Conservation (phyloP, 169 alveolate species). For the Prorocentrum cordatum region DNA sequence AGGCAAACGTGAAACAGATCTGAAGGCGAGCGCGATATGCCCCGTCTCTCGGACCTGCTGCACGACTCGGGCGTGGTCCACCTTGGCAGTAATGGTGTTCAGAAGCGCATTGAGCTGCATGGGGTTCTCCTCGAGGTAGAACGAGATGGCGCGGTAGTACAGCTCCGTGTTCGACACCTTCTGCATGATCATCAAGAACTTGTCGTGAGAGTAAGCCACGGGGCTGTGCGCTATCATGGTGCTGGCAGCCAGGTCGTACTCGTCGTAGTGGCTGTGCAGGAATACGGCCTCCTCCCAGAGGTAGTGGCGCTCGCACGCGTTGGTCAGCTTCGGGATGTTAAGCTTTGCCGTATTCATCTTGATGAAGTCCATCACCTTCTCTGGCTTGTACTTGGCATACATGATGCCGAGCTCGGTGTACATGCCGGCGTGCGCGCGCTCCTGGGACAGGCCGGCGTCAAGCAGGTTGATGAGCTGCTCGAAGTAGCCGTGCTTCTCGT, state of each 20-base stretch:
- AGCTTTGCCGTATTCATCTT: conserved; percentile 75
- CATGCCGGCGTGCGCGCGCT: conserved; percentile 86
- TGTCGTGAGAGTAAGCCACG: conserved; percentile 93
- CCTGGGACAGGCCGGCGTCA: conserved; percentile 76
- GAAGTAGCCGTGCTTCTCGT: conserved; percentile 87
- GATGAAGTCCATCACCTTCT: conserved; percentile 93
- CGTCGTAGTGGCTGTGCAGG: conserved; percentile 92
- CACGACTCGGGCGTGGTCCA: conserved; percentile 91
- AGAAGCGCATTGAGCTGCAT: conserved; percentile 88
- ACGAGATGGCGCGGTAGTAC: conserved; percentile 94
- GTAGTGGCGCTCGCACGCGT: conserved; percentile 83
- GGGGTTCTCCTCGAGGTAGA: conserved; percentile 98
- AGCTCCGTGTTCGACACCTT: conserved; percentile 92
- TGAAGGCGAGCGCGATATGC: no score
- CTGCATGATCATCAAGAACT: conserved; percentile 79
- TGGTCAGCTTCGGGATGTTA: conserved; percentile 90
- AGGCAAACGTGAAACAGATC: no score
- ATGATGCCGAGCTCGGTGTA: conserved; percentile 98
- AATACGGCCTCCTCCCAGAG: conserved; percentile 89
- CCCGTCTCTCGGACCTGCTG: conserved; percentile 79
- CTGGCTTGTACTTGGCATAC: conserved; percentile 96
- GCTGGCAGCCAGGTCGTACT: conserved; percentile 93
- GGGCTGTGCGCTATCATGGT: conserved; percentile 96
- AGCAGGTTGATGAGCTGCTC: conserved; percentile 85
- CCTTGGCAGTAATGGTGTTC: conserved; percentile 75